Evolutionary conservation across 305 asterid genomes (phyloP), one percentile per base, ranked within the genome.

Genomic region (Rubia peregrina): DNA sequence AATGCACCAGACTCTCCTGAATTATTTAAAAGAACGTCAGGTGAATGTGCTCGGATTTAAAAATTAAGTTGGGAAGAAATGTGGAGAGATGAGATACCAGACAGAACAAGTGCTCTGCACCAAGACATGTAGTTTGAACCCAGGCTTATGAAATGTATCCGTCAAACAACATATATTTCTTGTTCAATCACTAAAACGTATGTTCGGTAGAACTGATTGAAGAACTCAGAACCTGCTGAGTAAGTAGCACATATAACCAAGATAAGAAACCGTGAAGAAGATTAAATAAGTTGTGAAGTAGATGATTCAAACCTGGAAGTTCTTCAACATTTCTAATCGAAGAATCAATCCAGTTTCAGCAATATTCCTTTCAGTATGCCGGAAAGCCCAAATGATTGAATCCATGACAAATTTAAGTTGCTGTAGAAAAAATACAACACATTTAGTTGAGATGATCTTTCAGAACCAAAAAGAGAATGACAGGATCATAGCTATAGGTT

Each of bases 301-400:
- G 41, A 49, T 53, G 11, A 33, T 33, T 33, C 60, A 73, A 46
- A 93, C 97, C 96, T 94, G 96, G 81, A 94, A 94, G 78, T 94
- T 91, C 82, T 86, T 94, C 62, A 94, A 87, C 95, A 94, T 91
- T 83, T 87, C 99, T 72, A 91, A 74, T 43, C 91, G 64, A 67
- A 94, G 97, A 85, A 82, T 87, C 72, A 94, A 96, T 68, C 99
- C 99, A 59, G 98, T 91, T 84, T 94, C 99, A 33, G 99, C 99
- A 77, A 94, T 88, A 81, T 94, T 94, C 70, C 99, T 83, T 73
- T 94, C 99, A 48, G 98, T 94, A 79, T 94, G 99, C 71, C 99
- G 98, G 89, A 95, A 91, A 66, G 98, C 98, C 99, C 99, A 95
- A 67, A 95, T 88, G 67, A 95, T 91, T 66, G 99, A 95, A 83